phyloP scores from a whole-genome alignment of 2,329 filamentous ascomycete genomes.

The Leptodontidium sp. region DNA sequence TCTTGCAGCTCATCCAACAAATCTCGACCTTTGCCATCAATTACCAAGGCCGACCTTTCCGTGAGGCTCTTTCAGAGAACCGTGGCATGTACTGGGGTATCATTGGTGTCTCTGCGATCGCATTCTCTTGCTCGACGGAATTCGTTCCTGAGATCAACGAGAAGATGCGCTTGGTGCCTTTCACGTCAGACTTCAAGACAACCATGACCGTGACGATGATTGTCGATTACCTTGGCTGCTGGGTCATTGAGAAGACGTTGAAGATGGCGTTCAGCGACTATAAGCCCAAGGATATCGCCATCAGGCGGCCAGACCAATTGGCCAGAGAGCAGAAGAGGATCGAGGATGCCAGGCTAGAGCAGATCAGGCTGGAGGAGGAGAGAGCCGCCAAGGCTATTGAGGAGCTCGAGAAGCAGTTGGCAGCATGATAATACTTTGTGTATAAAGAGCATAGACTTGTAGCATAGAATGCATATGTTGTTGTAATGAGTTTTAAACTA shows the following conservation, averaged over 20 bases:
- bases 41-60: constrained; percentile 98
- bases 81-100: constrained; percentile 98
- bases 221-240: constrained; percentile 87
- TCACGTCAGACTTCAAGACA: constrained; percentile 85
- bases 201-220: constrained; percentile 88
- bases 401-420: constrained; percentile 66
- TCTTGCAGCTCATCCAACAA: constrained; percentile 97
- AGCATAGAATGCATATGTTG: constrained; percentile 29
- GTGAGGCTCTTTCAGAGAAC: constrained; percentile 83
- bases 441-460: constrained; percentile 32
- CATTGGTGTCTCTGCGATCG: constrained; percentile 85
- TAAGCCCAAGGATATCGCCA: constrained; percentile 90
- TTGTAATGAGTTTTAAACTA: not conserved
- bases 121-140: constrained; percentile 94
- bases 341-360: constrained; percentile 60
- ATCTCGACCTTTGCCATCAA: constrained; percentile 99
- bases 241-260: constrained; percentile 83
- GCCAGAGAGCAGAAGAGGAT: constrained; percentile 77
- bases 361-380: constrained; percentile 60
- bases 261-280: constrained; percentile 91
- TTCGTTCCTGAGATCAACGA: constrained; percentile 95
- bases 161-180: constrained; percentile 90
- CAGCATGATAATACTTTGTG: constrained; percentile 48
- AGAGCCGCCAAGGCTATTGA: constrained; percentile 58
- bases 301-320: constrained; percentile 85